Conservation (phyloP, 2,329 filamentous ascomycete genomes). For the Fusarium sp. region DNA sequence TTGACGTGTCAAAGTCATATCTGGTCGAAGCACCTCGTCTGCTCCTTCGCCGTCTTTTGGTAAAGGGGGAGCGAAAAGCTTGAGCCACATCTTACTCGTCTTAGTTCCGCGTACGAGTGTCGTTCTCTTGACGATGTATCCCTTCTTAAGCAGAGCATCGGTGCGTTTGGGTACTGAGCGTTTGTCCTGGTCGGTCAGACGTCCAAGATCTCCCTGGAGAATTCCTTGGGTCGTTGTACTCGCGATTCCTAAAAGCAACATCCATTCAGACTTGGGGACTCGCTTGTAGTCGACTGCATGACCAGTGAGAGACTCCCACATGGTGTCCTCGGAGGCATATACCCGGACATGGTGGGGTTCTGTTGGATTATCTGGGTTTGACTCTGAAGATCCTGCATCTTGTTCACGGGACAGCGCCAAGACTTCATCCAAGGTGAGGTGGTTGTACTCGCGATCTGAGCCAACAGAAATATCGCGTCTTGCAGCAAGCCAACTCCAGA, state of each 20-base stretch:
- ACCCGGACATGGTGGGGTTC: constrained; percentile 52
- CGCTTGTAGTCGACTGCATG: constrained; percentile 72
- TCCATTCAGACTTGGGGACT: constrained; percentile 72
- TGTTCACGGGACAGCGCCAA: constrained; percentile 42
- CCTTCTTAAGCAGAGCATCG: constrained; percentile 70
- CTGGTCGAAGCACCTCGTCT: constrained; percentile 45
- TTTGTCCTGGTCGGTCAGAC: constrained; percentile 73
- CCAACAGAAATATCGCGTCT: constrained; percentile 57
- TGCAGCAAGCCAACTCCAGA: constrained; percentile 57
- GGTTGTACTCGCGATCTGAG: constrained; percentile 51
- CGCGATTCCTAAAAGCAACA: constrained; percentile 70
- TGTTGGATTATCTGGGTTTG: background rate
- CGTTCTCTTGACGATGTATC: constrained; percentile 74
- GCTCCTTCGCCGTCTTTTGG: constrained; percentile 53
- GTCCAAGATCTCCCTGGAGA: constrained; percentile 72
- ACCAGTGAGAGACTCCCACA: constrained; percentile 73
- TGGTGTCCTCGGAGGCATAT: constrained; percentile 67
- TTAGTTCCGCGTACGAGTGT: constrained; percentile 71
- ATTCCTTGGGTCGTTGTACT: constrained; percentile 69
- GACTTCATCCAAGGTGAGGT: constrained; percentile 57
- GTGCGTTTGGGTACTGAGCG: constrained; percentile 74
- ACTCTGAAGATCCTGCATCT: constrained; percentile 9
- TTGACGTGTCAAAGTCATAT: constrained; percentile 58
- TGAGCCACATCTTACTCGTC: constrained; percentile 75
- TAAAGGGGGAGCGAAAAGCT: constrained; percentile 66